These are phyloP conservation scores for Camelina hispida DNA, from an alignment of 345 rosid species.

Conservation along the genomic window DNA sequence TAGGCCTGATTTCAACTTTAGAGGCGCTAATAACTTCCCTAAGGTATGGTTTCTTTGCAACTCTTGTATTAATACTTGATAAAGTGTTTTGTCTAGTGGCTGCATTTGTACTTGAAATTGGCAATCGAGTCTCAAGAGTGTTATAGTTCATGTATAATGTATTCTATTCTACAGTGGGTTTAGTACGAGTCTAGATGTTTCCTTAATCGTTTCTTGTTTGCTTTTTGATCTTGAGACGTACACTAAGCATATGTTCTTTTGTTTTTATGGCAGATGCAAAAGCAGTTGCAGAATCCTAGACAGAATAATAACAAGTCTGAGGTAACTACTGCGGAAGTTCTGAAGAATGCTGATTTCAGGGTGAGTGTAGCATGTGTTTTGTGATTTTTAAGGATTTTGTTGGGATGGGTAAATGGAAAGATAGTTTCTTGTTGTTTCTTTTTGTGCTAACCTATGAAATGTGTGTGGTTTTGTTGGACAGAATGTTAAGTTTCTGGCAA, in stretches of 20 bases:
- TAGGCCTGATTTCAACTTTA: conserved; percentile 48
- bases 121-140: background rate
- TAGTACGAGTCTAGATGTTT: background rate
- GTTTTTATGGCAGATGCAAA: conserved; percentile 30
- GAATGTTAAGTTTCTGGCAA: conserved; percentile 88
- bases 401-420: background rate
- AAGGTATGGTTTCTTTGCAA: conserved; percentile 48
- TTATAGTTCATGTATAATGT: conserved; percentile 11
- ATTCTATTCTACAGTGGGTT: background rate
- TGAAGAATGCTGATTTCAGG: conserved; percentile 79
- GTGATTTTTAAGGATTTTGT: too few species aligned
- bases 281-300: conserved; percentile 43
- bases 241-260: background rate
- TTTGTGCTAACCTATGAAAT: conserved; percentile 11
- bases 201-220: background rate
- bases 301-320: conserved; percentile 48
- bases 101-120: background rate
- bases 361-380: conserved; percentile 49
- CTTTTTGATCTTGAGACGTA: background rate
- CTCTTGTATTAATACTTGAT: background rate
- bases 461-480: conserved; percentile 51
- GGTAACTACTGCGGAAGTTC: conserved; percentile 67
- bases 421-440: background rate
- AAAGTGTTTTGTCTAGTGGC: background rate
- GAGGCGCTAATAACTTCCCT: conserved; percentile 39